Evolutionary conservation across 306 rosid species (phyloP), one percentile per base, ranked within the genome.

Genomic region (Vigna reflexopilosa): DNA sequence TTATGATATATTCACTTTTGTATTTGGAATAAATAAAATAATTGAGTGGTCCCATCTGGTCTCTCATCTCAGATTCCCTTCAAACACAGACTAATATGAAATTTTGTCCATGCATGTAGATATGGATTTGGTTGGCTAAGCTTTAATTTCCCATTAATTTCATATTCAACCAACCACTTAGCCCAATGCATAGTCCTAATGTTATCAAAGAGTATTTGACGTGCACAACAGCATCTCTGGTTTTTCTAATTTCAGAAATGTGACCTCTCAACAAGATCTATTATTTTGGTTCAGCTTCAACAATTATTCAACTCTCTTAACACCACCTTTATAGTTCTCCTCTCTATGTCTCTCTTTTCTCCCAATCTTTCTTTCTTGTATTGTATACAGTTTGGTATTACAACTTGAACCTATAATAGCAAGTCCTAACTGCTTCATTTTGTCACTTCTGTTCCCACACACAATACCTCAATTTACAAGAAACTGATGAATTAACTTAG

Each of bases 201-300:
- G 62, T 56, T 63, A 78, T 84, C 90, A 56, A 9, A 77, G 64
- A 67, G 19, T 70, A 36, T 15, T 34, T 69, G 52, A 24, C 62
- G 73, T 68, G 15, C 13, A 68, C 56, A 13, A 45, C 36, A 70
- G 51, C 72, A 67, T 48, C 13, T 5, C 50, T 75, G 20, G 15
- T 69, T 75, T 78, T 75, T 70, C 86, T 75, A 63, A 48, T 32
- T 62, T 49, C 19, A 14, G 65, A 40, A 75, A 52, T 51, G 80
- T 67, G 85, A 84, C 79, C 9, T 56, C 76, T 66, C 86, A 82
- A 65, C 80, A 14, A 70, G 19, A 17, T 75, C 66, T 70, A 71
- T 75, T 63, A 80, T 70, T 83, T 42, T 70, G n/a, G 80, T 24
- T 63, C 22, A 56, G 54, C 70, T 70, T 45, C 66, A 30, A 72